Conservation (phyloP, 768 basidiomycete species). For the Lentinus brumalis region DNA sequence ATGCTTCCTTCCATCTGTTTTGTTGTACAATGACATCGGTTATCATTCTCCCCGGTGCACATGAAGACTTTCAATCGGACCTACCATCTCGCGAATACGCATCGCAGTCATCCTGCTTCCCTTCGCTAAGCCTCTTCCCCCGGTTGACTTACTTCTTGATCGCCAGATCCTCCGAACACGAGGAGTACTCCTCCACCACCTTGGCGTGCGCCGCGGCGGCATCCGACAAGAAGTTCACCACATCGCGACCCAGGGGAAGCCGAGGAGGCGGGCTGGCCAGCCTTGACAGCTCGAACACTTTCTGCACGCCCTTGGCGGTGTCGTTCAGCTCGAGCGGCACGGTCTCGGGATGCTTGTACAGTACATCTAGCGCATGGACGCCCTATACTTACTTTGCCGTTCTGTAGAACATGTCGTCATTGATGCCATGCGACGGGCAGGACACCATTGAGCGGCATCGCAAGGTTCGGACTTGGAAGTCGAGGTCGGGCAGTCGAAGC, state of each 20-base stretch:
- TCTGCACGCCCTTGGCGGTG: constrained; percentile 20
- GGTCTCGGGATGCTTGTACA: neutral
- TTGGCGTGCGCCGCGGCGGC: constrained; percentile 6
- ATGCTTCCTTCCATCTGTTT: too few relatives aligned
- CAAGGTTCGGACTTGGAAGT: neutral
- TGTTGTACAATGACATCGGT: too few relatives aligned
- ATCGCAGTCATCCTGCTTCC: neutral
- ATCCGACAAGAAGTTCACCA: neutral
- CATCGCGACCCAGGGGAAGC: constrained; percentile 23
- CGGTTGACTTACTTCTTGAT: neutral
- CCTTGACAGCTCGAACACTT: constrained; percentile 20
- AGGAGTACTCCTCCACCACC: constrained; percentile 19
- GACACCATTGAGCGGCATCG: neutral
- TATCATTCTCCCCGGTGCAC: too few relatives aligned
- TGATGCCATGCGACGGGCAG: too few relatives aligned
- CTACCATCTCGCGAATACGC: too few relatives aligned
- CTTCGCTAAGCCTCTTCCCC: neutral
- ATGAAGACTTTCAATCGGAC: too few relatives aligned
- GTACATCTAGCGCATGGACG: neutral
- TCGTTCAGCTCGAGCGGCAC: constrained; percentile 8
- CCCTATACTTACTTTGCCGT: too few relatives aligned
- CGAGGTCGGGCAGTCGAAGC: neutral
- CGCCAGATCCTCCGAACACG: constrained; percentile 12
- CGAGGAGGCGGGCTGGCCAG: constrained; percentile 23
- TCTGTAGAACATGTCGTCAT: too few relatives aligned